Base-by-base conservation (phyloP, 2,329 filamentous ascomycete species). In the Diaporthe sp. region DNA sequence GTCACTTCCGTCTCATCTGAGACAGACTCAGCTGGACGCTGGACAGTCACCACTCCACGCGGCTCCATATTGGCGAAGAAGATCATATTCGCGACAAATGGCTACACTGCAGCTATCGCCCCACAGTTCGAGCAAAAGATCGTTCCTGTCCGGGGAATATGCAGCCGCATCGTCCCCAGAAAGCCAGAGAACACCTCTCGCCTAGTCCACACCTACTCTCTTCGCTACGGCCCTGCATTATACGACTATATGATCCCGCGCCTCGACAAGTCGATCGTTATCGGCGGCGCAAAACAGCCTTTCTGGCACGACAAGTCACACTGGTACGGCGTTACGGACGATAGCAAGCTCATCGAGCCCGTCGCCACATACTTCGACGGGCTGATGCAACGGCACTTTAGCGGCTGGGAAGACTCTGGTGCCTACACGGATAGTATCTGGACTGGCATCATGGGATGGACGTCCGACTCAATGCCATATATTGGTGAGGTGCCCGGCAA, bases 41-140 rank as follows among this genome's bases (percentile, higher is more conserved):
- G 88, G 84, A 85, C 81, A 2, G 82, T 92, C 1, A 80, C 85
- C 13, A 93, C 92, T 4, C 80, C 85, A 0, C 87, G 92, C 28
- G 93, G 92, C 15, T 80, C 76, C 0, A 87, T 93, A 71, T 81
- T 79, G 13, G 86, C 92, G 1, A 85, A 84, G 37, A 88, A 87
- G 46, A 85, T 94, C 19, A 84, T 94, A 25, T 86, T 93, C 58
- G 92, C 92, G 22, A 94, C 91, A 1, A 94, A 94, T 78, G 92
- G 86, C 17, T 94, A 94, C 81, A 93, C 92, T 0, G 88, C 91
- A 1, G 87, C 88, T 17, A 81, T 94, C 8, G 83, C 92, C 1
- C 91, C 91, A 0, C 81, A 87, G 73, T 93, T 93, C 80, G 82
- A 85, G 9, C 87, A 88, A 75, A 88, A 90, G 13, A 93, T 94